Evolutionary conservation across 306 rosid species (phyloP), one percentile per base, ranked within the genome.

Genomic region (Coriaria nepalensis): DNA sequence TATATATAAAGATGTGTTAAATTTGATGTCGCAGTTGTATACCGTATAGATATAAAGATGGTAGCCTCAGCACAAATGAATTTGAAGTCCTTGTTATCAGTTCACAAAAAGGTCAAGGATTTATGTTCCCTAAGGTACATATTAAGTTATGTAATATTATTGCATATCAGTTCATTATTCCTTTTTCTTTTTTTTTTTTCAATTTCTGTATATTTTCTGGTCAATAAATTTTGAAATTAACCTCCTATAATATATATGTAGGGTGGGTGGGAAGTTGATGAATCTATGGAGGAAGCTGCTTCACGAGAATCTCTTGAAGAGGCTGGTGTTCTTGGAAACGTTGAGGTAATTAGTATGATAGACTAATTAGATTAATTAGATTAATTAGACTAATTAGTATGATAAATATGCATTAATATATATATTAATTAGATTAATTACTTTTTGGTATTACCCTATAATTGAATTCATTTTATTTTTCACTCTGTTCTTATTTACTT

Each of bases 221-320:
- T 20, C 2, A 20, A 20, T 20, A 1, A 20, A 20, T 20, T 20
- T 20, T 20, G 29, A 20, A 20, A 3, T 20, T 20, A 20, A 20
- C 29, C 29, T 20, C 3, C 1, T 20, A 20, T 20, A 3, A 20
- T 20, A 20, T 20, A 3, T 20, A 3, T 32, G 6, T 47, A 86
- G 82, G 98, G 98, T 73, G 98, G 96, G 43, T 90, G 98, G 98
- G 98, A 90, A 48, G 69, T 90, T 57, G 98, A 90, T 67, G 98
- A 90, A 75, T 81, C 98, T 37, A 38, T 79, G 29, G 93, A 90
- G 68, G 87, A 81, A 53, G 98, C 98, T 57, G 98, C 98, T 65
- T 75, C 57, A 6, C 68, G 98, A 49, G 98, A 90, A 47, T 90
- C 96, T 10, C 71, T 81, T 42, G 98, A 90, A 68, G 98, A 90